phyloP scores from a whole-genome alignment of 306 rosid genomes.

The Citrullus amarus region DNA sequence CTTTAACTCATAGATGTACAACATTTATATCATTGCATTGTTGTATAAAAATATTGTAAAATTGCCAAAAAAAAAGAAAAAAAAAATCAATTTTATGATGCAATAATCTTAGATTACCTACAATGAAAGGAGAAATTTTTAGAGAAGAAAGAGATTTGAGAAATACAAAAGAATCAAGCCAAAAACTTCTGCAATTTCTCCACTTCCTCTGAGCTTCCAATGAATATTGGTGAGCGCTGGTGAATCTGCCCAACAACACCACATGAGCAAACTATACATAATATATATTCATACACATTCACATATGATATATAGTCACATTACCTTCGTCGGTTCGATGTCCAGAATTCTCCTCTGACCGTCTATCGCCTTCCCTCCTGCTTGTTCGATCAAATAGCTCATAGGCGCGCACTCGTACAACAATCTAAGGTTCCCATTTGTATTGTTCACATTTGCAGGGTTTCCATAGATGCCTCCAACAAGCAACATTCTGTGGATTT shows the following conservation, averaged over 20 bases:
- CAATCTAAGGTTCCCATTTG: conserved; percentile 27
- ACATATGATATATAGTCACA: background rate
- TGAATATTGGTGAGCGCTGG: conserved; percentile 25
- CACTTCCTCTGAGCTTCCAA: conserved; percentile 29
- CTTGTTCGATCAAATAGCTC: conserved; percentile 34
- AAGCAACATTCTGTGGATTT: conserved; percentile 28
- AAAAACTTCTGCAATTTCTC: conserved; percentile 20
- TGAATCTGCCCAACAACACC: conserved; percentile 17
- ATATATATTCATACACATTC: background rate
- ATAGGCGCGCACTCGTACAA: conserved; percentile 36
- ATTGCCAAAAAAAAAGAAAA: too few species aligned
- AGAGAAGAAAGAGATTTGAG: background rate
- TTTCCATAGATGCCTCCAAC: conserved; percentile 33
- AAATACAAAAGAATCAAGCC: conserved; percentile 9
- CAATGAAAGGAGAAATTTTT: background rate
- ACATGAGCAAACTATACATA: background rate
- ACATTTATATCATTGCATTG: background rate
- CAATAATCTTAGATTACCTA: background rate
- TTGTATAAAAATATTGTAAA: background rate
- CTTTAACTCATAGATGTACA: background rate
- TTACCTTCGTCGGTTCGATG: conserved; percentile 23
- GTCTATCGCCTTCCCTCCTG: conserved; percentile 30
- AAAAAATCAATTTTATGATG: background rate
- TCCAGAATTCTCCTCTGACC: conserved; percentile 26
- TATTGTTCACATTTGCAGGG: conserved; percentile 21